Evolutionary conservation across 1,284 basidiomycete species (phyloP).

Genomic region (Volvariella surrecta): DNA sequence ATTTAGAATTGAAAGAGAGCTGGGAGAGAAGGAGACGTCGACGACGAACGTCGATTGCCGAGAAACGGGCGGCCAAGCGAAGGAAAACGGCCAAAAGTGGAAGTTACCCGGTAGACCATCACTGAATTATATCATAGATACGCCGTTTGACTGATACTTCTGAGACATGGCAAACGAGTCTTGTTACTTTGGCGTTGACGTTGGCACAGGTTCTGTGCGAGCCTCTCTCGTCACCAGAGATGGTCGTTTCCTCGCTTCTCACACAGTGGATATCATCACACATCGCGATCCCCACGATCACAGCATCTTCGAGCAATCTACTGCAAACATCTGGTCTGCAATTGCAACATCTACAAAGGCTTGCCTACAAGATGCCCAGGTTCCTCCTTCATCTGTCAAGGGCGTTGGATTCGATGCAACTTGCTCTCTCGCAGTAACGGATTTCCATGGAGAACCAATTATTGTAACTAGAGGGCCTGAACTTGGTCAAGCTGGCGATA

Average conservation of each 20-base stretch:
- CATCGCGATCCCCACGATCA: conserved; percentile 82
- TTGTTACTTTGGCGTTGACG: conserved; percentile 68
- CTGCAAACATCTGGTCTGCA: conserved; percentile 79
- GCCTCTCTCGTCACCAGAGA: conserved; percentile 75
- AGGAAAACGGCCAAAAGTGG: too few relatives aligned
- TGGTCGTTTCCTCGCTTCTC: conserved; percentile 75
- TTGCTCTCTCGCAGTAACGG: conserved; percentile 88
- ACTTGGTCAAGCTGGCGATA: conserved; percentile 58
- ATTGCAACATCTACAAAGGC: conserved; percentile 66
- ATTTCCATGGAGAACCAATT: conserved; percentile 69
- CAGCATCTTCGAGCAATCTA: conserved; percentile 93
- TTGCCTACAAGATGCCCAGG: conserved; percentile 56
- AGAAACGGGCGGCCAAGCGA: too few relatives aligned
- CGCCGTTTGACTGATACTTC: too few relatives aligned
- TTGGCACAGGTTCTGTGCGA: conserved; percentile 91
- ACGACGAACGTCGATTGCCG: too few relatives aligned
- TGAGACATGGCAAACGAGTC: conserved; percentile 18
- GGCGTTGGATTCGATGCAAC: conserved; percentile 97
- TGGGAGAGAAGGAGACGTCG: too few relatives aligned
- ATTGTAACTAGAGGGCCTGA: conserved; percentile 68
- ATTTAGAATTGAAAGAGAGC: too few relatives aligned
- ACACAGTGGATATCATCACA: conserved; percentile 73
- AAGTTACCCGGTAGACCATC: too few relatives aligned
- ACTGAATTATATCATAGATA: too few relatives aligned
- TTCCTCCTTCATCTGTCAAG: conserved; percentile 63